Conservation (phyloP, 106 monocot genomes). For the Chionographis japonica region DNA sequence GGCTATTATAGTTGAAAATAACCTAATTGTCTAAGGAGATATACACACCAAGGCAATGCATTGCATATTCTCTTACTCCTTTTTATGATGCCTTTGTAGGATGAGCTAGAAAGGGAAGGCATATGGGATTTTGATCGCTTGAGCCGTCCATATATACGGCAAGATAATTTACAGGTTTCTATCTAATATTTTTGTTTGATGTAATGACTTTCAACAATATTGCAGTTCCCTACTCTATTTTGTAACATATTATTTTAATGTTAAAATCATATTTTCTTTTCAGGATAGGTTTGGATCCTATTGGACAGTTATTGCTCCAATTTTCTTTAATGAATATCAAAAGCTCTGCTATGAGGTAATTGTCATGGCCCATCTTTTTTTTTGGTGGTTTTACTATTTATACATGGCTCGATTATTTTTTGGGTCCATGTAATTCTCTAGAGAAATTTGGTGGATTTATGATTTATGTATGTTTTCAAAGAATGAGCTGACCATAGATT, state of each 20-base stretch:
- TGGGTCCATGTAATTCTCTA: no score
- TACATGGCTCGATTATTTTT: no score
- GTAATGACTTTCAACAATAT: neutral
- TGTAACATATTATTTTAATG: neutral
- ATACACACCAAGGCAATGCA: no score
- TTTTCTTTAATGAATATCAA: conserved; percentile 72
- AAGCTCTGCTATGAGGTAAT: conserved; percentile 72
- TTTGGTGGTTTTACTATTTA: neutral
- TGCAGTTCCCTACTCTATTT: neutral
- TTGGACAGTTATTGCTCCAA: conserved; percentile 64
- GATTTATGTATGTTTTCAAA: no score
- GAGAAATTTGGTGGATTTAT: no score
- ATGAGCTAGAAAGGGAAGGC: conserved; percentile 85
- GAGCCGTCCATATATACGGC: conserved; percentile 69
- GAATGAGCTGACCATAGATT: no score
- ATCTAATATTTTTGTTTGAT: neutral
- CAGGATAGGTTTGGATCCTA: conserved; percentile 81
- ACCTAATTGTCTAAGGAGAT: no score
- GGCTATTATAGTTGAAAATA: no score
- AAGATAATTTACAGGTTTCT: conserved; percentile 64
- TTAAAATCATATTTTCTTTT: conserved; percentile 10
- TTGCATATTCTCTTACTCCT: neutral
- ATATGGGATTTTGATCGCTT: conserved; percentile 95
- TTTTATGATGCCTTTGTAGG: conserved; percentile 34
- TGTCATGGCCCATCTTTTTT: neutral